Evolutionary conservation across 306 rosid species (phyloP).

Genomic region (Sophora flavescens): DNA sequence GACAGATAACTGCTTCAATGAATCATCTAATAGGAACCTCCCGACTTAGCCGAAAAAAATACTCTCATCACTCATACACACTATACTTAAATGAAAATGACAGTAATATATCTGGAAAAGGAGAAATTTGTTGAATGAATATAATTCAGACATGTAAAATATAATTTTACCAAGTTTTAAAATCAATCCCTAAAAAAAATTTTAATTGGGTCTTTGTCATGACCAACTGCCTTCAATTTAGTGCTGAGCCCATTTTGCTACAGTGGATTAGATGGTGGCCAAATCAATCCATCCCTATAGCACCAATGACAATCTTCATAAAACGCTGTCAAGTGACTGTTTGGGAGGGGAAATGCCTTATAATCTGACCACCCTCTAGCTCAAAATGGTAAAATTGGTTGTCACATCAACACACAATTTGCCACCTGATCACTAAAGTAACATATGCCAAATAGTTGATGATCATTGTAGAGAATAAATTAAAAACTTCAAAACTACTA

Average conservation of each 20-base stretch:
- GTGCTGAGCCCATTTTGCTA: constrained; percentile 1
- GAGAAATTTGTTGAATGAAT: constrained; percentile 14
- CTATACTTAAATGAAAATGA: neutral
- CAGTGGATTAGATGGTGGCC: constrained; percentile 15
- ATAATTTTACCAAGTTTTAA: neutral
- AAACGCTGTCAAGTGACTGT: neutral
- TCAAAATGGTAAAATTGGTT: constrained; percentile 8
- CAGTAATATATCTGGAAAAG: constrained; percentile 35
- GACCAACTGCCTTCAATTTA: constrained; percentile 2
- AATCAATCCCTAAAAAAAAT: neutral
- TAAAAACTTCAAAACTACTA: neutral
- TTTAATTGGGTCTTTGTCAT: constrained; percentile 1
- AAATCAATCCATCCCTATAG: constrained; percentile 8
- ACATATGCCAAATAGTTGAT: neutral
- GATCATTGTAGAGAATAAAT: neutral
- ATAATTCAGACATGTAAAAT: constrained; percentile 11
- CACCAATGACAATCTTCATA: neutral
- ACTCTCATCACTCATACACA: constrained; percentile 1
- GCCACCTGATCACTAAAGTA: constrained; percentile 2
- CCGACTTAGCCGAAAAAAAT: neutral
- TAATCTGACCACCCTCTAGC: constrained; percentile 19
- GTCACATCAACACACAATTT: neutral
- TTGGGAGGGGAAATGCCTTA: neutral
- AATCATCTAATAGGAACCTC: constrained; percentile 10
- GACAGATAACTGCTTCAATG: constrained; percentile 4